A percentile compares a stretch with the other conserved stretches of the same genome.
These are phyloP conservation scores for Malassezia sympodialis DNA, from an alignment of 1,284 basidiomycete genomes.

Conservation along the genomic window DNA sequence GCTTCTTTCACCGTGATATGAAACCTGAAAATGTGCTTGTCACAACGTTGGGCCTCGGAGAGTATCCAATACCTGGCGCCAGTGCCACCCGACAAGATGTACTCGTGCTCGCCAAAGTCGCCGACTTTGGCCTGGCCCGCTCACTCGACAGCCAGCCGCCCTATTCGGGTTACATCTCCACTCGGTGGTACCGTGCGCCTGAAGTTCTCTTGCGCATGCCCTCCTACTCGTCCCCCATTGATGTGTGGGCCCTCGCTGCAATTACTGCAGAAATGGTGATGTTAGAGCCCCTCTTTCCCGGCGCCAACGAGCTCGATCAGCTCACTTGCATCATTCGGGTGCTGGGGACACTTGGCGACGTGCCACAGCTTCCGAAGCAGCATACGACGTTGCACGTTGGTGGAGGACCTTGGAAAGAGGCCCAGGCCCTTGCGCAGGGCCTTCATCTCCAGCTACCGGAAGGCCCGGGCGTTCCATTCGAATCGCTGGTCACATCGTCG, in stretches of 20 bases:
- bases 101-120: constrained; percentile 90
- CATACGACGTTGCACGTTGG: constrained; percentile 56
- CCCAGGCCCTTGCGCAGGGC: constrained; percentile 71
- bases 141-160: constrained; percentile 80
- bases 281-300: constrained; percentile 92
- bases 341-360: constrained; percentile 78
- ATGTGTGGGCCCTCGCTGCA: constrained; percentile 98
- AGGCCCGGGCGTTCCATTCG: constrained; percentile 51
- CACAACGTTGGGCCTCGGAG: constrained; percentile 91
- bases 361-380: constrained; percentile 64
- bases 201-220: constrained; percentile 84
- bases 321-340: constrained; percentile 78
- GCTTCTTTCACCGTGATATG: constrained; percentile 99
- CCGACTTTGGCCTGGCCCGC: constrained; percentile 92
- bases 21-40: constrained; percentile 99
- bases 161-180: constrained; percentile 97
- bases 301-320: constrained; percentile 88
- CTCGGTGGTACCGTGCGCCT: constrained; percentile 96
- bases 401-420: constrained; percentile 83
- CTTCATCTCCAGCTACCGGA: constrained; percentile 85
- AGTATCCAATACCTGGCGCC: constrained; percentile 58
- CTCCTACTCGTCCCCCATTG: constrained; percentile 90
- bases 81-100: constrained; percentile 64
- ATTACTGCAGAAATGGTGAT: constrained; percentile 95
- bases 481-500: constrained; percentile 13